Percentiles rank a stretch among this genome's conserved stretches.
Conservation (phyloP, 495 filamentous ascomycete species). For the Xylaria grammica region DNA sequence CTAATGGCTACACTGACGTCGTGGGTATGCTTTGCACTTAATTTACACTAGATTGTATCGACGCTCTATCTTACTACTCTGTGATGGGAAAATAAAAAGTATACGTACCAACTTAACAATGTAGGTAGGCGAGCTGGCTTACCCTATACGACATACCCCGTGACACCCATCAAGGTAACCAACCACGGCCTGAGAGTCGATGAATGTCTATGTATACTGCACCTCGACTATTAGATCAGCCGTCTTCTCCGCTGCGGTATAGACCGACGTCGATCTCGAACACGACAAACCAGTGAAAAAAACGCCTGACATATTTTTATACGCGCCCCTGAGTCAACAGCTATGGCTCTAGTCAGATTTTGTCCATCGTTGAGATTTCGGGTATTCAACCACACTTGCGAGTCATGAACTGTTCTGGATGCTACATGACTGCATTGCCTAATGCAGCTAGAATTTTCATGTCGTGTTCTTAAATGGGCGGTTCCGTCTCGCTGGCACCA, state of each 20-base stretch:
- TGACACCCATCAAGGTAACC: not conserved
- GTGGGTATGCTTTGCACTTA: too few species aligned
- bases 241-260: conserved; percentile 15
- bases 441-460: conserved; percentile 20
- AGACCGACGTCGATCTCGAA: not conserved
- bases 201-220: not conserved
- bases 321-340: conserved; percentile 14
- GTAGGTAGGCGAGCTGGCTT: too few species aligned
- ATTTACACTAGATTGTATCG: too few species aligned
- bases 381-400: conserved; percentile 7
- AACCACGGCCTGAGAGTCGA: not conserved
- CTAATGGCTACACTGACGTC: not conserved
- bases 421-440: conserved; percentile 16
- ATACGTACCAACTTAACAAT: too few species aligned
- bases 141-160: too few species aligned
- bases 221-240: conserved; percentile 6
- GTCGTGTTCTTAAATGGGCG: conserved; percentile 17
- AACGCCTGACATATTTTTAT: not conserved
- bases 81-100: too few species aligned
- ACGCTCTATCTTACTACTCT: too few species aligned
- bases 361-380: conserved; percentile 9
- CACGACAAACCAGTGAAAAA: not conserved
- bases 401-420: conserved; percentile 10
- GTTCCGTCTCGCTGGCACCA: conserved; percentile 23
- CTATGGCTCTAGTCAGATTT: conserved; percentile 4